These are phyloP conservation scores for Alloascoidea hylecoeti DNA, from an alignment of 805 yeast species.

Conservation along the genomic window DNA sequence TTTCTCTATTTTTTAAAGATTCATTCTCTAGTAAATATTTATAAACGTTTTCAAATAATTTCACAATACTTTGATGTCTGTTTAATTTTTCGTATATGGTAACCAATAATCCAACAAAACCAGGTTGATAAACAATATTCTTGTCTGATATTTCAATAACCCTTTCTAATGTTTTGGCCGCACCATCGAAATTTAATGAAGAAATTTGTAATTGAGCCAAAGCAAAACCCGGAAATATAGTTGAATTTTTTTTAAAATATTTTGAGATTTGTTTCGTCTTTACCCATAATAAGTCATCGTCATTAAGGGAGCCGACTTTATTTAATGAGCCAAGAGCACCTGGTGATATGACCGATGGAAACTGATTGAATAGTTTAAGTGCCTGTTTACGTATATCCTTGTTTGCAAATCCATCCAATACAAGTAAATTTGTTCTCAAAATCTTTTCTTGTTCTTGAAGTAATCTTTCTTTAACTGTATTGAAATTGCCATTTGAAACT, in stretches of 20 bases:
- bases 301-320: constrained; percentile 8
- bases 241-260: constrained; percentile 15
- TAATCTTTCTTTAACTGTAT: too few relatives aligned
- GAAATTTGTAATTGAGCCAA: constrained; percentile 13
- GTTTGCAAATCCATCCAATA: constrained; percentile 23
- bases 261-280: constrained; percentile 14
- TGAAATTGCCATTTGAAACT: too few relatives aligned
- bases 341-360: constrained; percentile 7
- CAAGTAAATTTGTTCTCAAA: constrained; percentile 24
- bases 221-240: constrained; percentile 13
- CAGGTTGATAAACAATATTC: constrained; percentile 28
- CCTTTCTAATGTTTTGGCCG: constrained; percentile 9
- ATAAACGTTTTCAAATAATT: constrained; percentile 18
- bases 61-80: constrained; percentile 18
- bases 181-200: constrained; percentile 11
- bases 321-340: constrained; percentile 7
- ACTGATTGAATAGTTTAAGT: constrained; percentile 7
- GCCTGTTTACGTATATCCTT: constrained; percentile 11
- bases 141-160: constrained; percentile 4
- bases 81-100: constrained; percentile 33
- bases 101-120: constrained; percentile 33
- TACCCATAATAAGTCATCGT: constrained; percentile 7
- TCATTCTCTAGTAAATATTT: constrained; percentile 9
- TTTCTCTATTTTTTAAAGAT: constrained; percentile 5
- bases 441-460: constrained; percentile 15